Evolutionary conservation across 108 stramenopile genomes (phyloP).

Genomic region (Cyclotella choctawhatcheeana): DNA sequence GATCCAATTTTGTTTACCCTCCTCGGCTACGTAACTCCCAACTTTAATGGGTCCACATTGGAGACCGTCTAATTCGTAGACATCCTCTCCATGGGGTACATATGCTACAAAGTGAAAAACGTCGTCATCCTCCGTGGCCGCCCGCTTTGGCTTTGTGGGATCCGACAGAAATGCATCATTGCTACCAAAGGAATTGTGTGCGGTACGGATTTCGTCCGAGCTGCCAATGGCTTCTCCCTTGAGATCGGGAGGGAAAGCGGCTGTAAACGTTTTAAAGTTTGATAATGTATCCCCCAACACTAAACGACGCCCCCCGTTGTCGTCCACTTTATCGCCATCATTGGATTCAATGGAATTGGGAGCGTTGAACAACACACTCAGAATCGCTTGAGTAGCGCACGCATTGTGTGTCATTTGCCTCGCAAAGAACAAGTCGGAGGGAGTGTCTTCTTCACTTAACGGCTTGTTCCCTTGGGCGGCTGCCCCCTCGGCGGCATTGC

Average conservation of each 20-base stretch:
- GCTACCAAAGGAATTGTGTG: slow-evolving; percentile 93
- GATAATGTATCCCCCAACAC: slow-evolving; percentile 77
- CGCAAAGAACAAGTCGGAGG: slow-evolving; percentile 83
- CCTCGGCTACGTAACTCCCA: slow-evolving; percentile 43
- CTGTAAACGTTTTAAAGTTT: slow-evolving; percentile 84
- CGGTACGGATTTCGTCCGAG: slow-evolving; percentile 80
- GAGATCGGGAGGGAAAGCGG: slow-evolving; percentile 80
- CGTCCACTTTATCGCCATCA: slow-evolving; percentile 18
- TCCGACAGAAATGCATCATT: slow-evolving; percentile 88
- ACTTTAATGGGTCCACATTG: slow-evolving; percentile 88
- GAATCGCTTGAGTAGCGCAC: slow-evolving; percentile 93
- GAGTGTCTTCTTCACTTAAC: slow-evolving; percentile 58
- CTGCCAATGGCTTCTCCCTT: slow-evolving; percentile 89
- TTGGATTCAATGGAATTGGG: slow-evolving; percentile 20
- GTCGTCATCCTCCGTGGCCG: slow-evolving; percentile 76
- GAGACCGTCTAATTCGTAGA: slow-evolving; percentile 97
- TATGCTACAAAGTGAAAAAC: slow-evolving; percentile 97
- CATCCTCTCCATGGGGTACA: slow-evolving; percentile 71
- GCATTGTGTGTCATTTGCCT: slow-evolving; percentile 92
- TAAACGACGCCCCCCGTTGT: slow-evolving; percentile 34
- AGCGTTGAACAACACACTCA: slow-evolving; percentile 81
- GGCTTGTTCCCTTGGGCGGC: slow-evolving; percentile 21
- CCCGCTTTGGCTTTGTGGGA: slow-evolving; percentile 46
- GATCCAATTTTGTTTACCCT: slow-evolving; percentile 63
- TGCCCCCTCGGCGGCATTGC: not conserved